phyloP scores from a whole-genome alignment of 2,329 filamentous ascomycete species.

The Fusarium longipes region DNA sequence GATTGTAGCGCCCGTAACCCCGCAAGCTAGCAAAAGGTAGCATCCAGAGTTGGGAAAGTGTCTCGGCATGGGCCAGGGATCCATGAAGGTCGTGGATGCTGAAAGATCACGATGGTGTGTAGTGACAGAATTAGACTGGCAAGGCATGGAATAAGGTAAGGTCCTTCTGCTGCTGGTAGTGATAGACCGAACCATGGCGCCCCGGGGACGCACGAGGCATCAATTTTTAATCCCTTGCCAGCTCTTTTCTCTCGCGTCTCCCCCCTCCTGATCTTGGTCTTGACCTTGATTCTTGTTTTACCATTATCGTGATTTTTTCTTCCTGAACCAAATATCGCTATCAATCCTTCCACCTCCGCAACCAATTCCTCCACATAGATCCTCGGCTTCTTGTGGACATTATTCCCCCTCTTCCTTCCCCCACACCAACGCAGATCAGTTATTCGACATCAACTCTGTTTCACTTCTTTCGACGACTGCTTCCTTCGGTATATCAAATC shows the following conservation, averaged over 20 bases:
- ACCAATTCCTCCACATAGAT: conserved; percentile 30
- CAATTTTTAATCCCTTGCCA: conserved; percentile 36
- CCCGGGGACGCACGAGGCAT: conserved; percentile 41
- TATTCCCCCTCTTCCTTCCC: conserved; percentile 28
- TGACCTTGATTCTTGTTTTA: conserved; percentile 12
- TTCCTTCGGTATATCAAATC: conserved; percentile 8
- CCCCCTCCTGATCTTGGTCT: conserved; percentile 12
- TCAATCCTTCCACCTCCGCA: conserved; percentile 23
- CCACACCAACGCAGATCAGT: conserved; percentile 36
- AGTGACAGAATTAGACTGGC: conserved; percentile 34
- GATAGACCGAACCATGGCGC: conserved; percentile 47
- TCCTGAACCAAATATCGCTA: conserved; percentile 23
- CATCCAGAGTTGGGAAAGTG: conserved; percentile 39
- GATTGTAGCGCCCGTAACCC: conserved; percentile 39
- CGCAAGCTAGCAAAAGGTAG: conserved; percentile 40
- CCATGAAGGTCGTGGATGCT: conserved; percentile 39
- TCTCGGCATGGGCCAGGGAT: conserved; percentile 40
- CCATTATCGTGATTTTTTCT: conserved; percentile 18
- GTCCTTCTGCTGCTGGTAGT: conserved; percentile 35
- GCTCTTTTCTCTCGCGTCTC: conserved; percentile 35
- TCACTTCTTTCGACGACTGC: conserved; percentile 10
- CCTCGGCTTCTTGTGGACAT: conserved; percentile 31
- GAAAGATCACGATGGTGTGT: conserved; percentile 47
- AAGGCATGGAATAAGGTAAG: conserved; percentile 17
- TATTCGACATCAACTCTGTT: conserved; percentile 17